A percentile compares a stretch with the other conserved stretches of the same genome.
phyloP scores from a whole-genome alignment of 2,329 filamentous ascomycete genomes.

The Cladophialophora bantiana region DNA sequence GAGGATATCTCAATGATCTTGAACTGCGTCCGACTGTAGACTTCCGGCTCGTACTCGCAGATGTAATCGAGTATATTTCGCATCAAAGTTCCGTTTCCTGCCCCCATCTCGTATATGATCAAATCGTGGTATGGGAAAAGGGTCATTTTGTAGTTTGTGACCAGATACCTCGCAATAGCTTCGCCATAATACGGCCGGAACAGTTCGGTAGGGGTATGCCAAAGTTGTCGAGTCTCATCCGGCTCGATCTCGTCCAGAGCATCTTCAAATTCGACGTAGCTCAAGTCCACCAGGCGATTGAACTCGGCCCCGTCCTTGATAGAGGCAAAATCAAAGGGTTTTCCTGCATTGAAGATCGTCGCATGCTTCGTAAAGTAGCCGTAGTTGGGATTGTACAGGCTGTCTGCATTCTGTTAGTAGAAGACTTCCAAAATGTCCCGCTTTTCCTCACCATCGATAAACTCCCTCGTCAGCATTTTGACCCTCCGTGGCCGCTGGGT shows the following conservation, averaged over 20 bases:
- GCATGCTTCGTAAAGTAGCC: conserved; percentile 97
- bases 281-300: conserved; percentile 73
- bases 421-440: conserved; percentile 1
- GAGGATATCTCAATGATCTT: conserved; percentile 95
- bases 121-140: conserved; percentile 96
- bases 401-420: conserved; percentile 64
- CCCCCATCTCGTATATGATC: conserved; percentile 98
- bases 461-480: conserved; percentile 97
- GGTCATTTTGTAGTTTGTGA: conserved; percentile 93
- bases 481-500: conserved; percentile 81
- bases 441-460: conserved; percentile 77
- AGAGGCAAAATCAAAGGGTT: conserved; percentile 84
- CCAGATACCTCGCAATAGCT: conserved; percentile 92
- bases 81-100: conserved; percentile 97
- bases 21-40: conserved; percentile 92
- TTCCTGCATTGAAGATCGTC: conserved; percentile 91
- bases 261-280: conserved; percentile 92
- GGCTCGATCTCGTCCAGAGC: conserved; percentile 74
- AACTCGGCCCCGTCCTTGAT: conserved; percentile 88
- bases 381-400: conserved; percentile 91
- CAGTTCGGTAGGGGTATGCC: conserved; percentile 97
- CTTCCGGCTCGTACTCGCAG: conserved; percentile 83
- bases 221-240: conserved; percentile 84
- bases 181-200: conserved; percentile 97
- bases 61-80: conserved; percentile 97